phyloP scores from a whole-genome alignment of 805 yeast genomes.

The Candida ortonii region DNA sequence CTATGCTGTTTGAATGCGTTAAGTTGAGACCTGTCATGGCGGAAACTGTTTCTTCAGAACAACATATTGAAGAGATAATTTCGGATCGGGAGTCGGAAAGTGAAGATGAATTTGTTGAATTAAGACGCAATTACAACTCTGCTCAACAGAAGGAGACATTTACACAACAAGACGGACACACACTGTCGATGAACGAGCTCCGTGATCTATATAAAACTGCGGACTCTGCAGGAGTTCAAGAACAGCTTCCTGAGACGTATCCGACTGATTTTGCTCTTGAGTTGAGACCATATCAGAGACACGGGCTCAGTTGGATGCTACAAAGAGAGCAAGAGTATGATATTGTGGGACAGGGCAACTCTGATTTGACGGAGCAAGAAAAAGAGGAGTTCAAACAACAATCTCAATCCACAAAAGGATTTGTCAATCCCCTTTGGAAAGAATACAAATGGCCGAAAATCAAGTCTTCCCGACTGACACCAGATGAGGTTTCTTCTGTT shows the following conservation, averaged over 20 bases:
- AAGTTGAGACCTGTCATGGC: slow-evolving; percentile 8
- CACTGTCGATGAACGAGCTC: slow-evolving; percentile 64
- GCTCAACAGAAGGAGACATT: slow-evolving; percentile 7
- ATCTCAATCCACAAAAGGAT: slow-evolving; percentile 38
- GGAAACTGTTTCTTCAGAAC: slow-evolving; percentile 19
- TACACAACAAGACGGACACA: slow-evolving; percentile 10
- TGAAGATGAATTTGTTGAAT: slow-evolving; percentile 16
- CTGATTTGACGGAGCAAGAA: slow-evolving; percentile 20
- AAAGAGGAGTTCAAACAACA: slow-evolving; percentile 23
- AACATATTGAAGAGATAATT: slow-evolving; percentile 49
- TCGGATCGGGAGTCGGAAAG: slow-evolving; percentile 38
- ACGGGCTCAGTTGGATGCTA: slow-evolving; percentile 89
- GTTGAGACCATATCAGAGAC: slow-evolving; percentile 76
- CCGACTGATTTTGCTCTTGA: slow-evolving; percentile 53
- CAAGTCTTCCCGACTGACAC: slow-evolving; percentile 24
- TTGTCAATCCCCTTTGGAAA: slow-evolving; percentile 84
- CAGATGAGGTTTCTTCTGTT: slow-evolving; percentile 2
- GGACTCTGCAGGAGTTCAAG: slow-evolving; percentile 42
- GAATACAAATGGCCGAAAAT: slow-evolving; percentile 71
- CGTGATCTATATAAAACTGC: slow-evolving; percentile 72
- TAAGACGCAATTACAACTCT: slow-evolving; percentile 11
- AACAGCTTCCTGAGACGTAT: slow-evolving; percentile 61
- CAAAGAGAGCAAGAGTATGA: slow-evolving; percentile 65
- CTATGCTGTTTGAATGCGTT: slow-evolving; percentile 17
- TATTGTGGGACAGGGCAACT: slow-evolving; percentile 35